phyloP scores from a whole-genome alignment of 805 yeast genomes.

The Lipomyces yamadae region DNA sequence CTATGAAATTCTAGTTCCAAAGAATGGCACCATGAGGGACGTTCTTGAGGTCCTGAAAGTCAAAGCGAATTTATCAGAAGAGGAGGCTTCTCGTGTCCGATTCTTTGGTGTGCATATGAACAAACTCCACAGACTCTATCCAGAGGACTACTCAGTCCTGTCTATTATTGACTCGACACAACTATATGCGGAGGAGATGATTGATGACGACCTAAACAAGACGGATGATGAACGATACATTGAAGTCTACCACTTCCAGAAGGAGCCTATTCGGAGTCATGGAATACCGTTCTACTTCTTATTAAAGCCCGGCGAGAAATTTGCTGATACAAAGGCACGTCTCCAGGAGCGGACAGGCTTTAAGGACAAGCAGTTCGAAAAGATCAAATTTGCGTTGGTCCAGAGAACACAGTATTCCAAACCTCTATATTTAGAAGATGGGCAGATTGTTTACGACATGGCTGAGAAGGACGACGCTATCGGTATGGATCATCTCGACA shows the following conservation, averaged over 20 bases:
- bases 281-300: constrained; percentile 85
- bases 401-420: constrained; percentile 43
- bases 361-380: constrained; percentile 71
- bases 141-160: constrained; percentile 29
- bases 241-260: constrained; percentile 77
- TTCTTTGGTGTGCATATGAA: constrained; percentile 35
- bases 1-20: constrained; percentile 72
- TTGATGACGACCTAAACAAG: constrained; percentile 42
- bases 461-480: constrained; percentile 58
- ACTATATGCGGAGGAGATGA: constrained; percentile 50
- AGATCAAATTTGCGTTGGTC: constrained; percentile 67
- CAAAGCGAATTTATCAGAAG: constrained; percentile 57
- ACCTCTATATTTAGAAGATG: constrained; percentile 55
- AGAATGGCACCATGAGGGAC: constrained; percentile 58
- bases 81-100: constrained; percentile 42
- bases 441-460: constrained; percentile 57
- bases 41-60: constrained; percentile 61
- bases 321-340: constrained; percentile 65
- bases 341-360: constrained; percentile 72
- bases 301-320: constrained; percentile 68
- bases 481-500: constrained; percentile 88
- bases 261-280: constrained; percentile 67
- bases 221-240: constrained; percentile 48
- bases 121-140: constrained; percentile 28
- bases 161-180: constrained; percentile 48